Evolutionary conservation across 331 rosid genomes (phyloP).

Genomic region (Telfairia occidentalis): DNA sequence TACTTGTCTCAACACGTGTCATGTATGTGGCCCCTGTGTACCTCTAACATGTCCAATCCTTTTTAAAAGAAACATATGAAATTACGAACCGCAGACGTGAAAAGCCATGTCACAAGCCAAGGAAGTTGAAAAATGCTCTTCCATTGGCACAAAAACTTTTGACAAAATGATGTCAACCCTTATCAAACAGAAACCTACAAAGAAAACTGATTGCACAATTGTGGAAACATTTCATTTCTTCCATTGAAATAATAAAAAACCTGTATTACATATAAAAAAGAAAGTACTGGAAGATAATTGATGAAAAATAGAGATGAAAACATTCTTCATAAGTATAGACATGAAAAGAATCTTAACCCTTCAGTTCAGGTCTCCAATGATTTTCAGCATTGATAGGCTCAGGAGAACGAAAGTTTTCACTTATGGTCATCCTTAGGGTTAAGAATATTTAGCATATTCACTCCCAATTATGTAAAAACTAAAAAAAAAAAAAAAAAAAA

Average conservation of each 20-base stretch:
- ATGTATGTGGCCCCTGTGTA: too few species aligned
- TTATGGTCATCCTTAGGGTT: background rate
- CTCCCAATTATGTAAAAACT: background rate
- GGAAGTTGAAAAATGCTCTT: background rate
- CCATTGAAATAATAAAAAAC: background rate
- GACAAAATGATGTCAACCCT: background rate
- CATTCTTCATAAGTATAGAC: background rate
- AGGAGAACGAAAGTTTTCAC: slow-evolving; percentile 13
- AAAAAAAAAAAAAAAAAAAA: background rate
- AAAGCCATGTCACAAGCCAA: background rate
- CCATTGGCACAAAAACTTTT: background rate
- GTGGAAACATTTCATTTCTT: background rate
- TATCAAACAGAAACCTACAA: background rate
- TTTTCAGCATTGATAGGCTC: slow-evolving; percentile 5
- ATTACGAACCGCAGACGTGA: background rate
- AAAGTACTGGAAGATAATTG: too few species aligned
- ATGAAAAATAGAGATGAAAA: background rate
- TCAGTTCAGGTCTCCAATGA: slow-evolving; percentile 17
- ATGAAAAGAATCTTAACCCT: background rate
- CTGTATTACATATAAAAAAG: background rate
- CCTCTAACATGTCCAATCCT: too few species aligned
- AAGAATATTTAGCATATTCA: background rate
- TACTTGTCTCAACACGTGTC: too few species aligned
- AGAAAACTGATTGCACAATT: background rate
- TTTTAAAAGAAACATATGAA: background rate